Evolutionary conservation across 768 basidiomycete species (phyloP), one percentile per base, ranked within the genome.

Genomic region (Kwoniella sp.): DNA sequence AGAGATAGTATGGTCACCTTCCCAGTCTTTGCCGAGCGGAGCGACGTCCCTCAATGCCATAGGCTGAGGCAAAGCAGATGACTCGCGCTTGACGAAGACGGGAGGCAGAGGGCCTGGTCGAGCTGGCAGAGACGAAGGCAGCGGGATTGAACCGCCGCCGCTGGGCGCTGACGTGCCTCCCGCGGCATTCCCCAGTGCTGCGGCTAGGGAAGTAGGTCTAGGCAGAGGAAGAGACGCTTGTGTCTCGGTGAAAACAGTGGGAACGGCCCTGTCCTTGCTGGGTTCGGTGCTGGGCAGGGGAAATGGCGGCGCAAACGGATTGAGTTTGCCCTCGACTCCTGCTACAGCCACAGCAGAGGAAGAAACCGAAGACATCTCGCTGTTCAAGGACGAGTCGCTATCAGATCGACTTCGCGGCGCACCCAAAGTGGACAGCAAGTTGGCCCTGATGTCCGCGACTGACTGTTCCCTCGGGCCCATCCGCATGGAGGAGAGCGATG

Each of bases 61-160:
- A 1, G 74, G 66, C 53, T 73, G 72, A 13, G 76, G 73, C 15
- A 78, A 57, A 3, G 71, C 68, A 0, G 74, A 72, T 1, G 73
- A 67, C 51, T 78, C 76, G 23, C 68, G 62, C 41, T 71, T 68
- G 54, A 75, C 62, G 47, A 73, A 75, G 0, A 78, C 69, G 4
- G 76, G 76, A 7, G 76, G 61, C 9, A 73, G 53, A 1, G 62
- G 60, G 9, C 67, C 63, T 29, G 73, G 74, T 56, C 59, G 66
- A 9, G 38, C n/a, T 2, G 71, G 71, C 0, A 73, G 58, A 5
- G 65, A 61, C 2, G 66, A 31, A 20, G 74, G 70, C 2, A 73
- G 61, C 2, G 41, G 50, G 50, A 28, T 51, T 12, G 50, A 25
- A 17, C 22, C 20, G 23, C 50, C 23, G 11, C 23, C 23, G n/a